Conservation (phyloP, 75 land plant species). For the Larix kaempferi region DNA sequence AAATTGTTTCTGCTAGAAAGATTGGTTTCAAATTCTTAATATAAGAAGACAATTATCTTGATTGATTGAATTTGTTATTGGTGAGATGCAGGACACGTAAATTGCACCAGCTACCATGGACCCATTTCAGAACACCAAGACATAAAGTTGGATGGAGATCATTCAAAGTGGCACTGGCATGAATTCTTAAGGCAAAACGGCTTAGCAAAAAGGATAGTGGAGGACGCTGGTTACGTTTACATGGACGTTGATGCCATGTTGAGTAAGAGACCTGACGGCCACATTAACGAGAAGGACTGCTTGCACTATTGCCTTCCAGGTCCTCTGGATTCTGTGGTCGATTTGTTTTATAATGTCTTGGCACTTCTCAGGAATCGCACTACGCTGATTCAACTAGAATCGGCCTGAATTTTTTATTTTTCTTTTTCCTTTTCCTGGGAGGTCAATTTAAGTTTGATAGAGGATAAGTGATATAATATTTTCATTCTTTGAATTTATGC, state of each 20-base stretch:
- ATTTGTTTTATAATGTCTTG: constrained; percentile 12
- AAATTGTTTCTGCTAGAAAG: too few relatives aligned
- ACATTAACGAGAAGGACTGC: constrained; percentile 5
- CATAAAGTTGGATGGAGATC: not conserved
- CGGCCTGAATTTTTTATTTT: too few relatives aligned
- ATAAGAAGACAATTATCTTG: too few relatives aligned
- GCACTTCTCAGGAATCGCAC: not conserved
- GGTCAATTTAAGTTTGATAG: too few relatives aligned
- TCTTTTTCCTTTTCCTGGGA: too few relatives aligned
- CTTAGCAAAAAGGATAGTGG: constrained; percentile 15
- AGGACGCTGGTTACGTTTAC: constrained; percentile 12
- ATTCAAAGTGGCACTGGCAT: constrained; percentile 9
- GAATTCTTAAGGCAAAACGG: constrained; percentile 13
- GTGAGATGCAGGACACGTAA: constrained; percentile 2
- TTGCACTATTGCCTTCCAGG: constrained; percentile 16
- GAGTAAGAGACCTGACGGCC: constrained; percentile 20
- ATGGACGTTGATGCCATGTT: constrained; percentile 23
- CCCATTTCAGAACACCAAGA: constrained; percentile 7
- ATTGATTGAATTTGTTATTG: too few relatives aligned
- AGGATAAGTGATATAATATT: too few relatives aligned
- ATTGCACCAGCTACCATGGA: constrained; percentile 8
- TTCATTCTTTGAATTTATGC: too few relatives aligned
- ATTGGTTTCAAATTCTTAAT: too few relatives aligned
- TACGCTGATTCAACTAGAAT: too few relatives aligned
- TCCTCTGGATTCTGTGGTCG: constrained; percentile 7